phyloP scores from a whole-genome alignment of 768 basidiomycete species.

The Boletus reticulatus region DNA sequence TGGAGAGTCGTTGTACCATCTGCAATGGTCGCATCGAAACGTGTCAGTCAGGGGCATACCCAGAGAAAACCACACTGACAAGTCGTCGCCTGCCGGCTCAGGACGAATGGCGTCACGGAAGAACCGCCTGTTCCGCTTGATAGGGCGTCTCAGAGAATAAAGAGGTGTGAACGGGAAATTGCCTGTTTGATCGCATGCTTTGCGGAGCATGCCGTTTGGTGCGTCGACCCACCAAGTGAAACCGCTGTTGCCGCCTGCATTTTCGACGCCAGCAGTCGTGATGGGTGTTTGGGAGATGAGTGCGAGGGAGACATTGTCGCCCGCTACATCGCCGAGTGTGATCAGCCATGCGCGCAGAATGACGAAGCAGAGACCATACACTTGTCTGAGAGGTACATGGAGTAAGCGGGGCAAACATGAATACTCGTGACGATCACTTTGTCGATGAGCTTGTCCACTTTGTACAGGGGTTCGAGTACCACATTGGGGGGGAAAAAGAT shows the following conservation, averaged over 20 bases:
- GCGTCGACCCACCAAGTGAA: slow-evolving; percentile 21
- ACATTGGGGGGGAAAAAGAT: slow-evolving; percentile 16
- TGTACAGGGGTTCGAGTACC: slow-evolving; percentile 26
- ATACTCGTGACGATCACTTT: slow-evolving; percentile 33
- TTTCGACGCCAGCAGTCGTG: background rate
- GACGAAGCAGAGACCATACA: background rate
- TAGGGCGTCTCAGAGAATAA: slow-evolving; percentile 16
- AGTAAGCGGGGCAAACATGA: slow-evolving; percentile 30
- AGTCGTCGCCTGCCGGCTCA: slow-evolving; percentile 11
- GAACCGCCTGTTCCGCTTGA: slow-evolving; percentile 4
- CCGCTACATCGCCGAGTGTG: slow-evolving; percentile 6
- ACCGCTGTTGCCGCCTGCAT: background rate
- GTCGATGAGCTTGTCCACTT: slow-evolving; percentile 24
- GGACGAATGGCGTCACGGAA: slow-evolving; percentile 15
- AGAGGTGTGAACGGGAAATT: slow-evolving; percentile 19
- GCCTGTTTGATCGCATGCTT: slow-evolving; percentile 16
- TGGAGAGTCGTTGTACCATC: slow-evolving; percentile 15
- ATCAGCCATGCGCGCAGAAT: background rate
- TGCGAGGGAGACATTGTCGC: slow-evolving; percentile 21
- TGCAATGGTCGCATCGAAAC: background rate
- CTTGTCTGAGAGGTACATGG: slow-evolving; percentile 33
- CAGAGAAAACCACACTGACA: slow-evolving; percentile 13
- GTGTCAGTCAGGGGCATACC: background rate
- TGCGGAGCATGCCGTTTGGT: slow-evolving; percentile 17
- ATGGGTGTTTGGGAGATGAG: slow-evolving; percentile 13